Percentiles rank a stretch among this genome's conserved stretches.
Conservation (phyloP, 306 rosid genomes). For the Cyamopsis tetragonoloba region DNA sequence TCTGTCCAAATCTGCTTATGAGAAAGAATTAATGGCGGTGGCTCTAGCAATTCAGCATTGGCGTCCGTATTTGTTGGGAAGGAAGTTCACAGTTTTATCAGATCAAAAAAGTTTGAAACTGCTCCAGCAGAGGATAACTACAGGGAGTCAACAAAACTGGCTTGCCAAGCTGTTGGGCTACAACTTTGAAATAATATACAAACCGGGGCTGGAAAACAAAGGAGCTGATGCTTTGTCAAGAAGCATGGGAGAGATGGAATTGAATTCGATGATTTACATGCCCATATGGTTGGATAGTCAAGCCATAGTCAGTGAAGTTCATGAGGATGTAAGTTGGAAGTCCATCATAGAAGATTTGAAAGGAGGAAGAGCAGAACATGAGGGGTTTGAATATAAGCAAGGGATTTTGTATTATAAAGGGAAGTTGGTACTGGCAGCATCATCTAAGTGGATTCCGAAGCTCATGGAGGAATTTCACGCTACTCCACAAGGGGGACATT, state of each 20-base stretch:
- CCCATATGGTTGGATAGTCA: not conserved
- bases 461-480: too few relatives aligned
- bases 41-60: too few relatives aligned
- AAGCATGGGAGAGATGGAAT: not conserved
- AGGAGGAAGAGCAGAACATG: not conserved
- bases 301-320: not conserved
- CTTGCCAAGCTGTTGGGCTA: too few relatives aligned
- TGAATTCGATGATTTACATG: not conserved
- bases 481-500: too few relatives aligned
- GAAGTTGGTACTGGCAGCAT: too few relatives aligned
- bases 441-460: too few relatives aligned
- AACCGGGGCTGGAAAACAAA: not conserved
- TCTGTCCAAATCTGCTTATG: too few relatives aligned
- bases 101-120: not conserved
- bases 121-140: not conserved
- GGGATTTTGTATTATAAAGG: not conserved
- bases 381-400: not conserved
- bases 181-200: too few relatives aligned
- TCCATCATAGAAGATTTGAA: not conserved
- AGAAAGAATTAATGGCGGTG: too few relatives aligned
- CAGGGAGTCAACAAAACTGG: too few relatives aligned
- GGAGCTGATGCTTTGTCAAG: not conserved
- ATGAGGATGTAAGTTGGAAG: not conserved
- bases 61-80: too few relatives aligned
- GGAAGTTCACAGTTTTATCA: not conserved